Percentiles rank a stretch among this genome's conserved stretches.
Conservation (phyloP, 768 basidiomycete species). For the Rhodotorula sphaerocarpa region DNA sequence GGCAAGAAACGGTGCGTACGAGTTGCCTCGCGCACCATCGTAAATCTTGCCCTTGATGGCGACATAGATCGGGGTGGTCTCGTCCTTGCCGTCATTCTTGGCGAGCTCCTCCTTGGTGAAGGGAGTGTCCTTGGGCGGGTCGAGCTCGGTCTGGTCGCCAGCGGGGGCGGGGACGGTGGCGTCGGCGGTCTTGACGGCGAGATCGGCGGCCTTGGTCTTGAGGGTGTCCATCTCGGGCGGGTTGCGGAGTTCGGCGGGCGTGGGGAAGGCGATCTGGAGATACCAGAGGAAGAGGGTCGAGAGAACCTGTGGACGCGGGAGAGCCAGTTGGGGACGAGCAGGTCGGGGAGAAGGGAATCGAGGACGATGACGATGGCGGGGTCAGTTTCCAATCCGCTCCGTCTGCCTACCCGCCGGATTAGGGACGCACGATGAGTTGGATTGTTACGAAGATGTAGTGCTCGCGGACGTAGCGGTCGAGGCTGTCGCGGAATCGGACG, state of each 20-base stretch:
- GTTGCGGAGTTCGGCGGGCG: neutral
- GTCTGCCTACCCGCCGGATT: too few relatives aligned
- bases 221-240: neutral
- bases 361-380: neutral
- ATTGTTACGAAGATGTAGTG: conserved; percentile 15
- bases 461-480: conserved; percentile 7
- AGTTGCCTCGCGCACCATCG: too few relatives aligned
- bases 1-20: neutral
- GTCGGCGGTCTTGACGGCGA: conserved; percentile 10
- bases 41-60: conserved; percentile 70
- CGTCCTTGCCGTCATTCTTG: conserved; percentile 61
- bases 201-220: conserved; percentile 10
- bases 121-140: conserved; percentile 62
- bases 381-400: too few relatives aligned
- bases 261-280: conserved; percentile 22
- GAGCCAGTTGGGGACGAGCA: neutral
- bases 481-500: neutral
- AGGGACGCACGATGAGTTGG: conserved; percentile 14
- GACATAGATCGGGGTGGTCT: conserved; percentile 68
- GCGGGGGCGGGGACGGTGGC: conserved; percentile 8
- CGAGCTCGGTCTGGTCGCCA: conserved; percentile 14
- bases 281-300: conserved; percentile 24
- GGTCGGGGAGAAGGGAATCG: neutral
- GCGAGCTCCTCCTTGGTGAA: conserved; percentile 63
- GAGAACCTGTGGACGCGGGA: conserved; percentile 5